Evolutionary conservation across 345 rosid species (phyloP), one percentile per base, ranked within the genome.

Genomic region (Populus tremula): DNA sequence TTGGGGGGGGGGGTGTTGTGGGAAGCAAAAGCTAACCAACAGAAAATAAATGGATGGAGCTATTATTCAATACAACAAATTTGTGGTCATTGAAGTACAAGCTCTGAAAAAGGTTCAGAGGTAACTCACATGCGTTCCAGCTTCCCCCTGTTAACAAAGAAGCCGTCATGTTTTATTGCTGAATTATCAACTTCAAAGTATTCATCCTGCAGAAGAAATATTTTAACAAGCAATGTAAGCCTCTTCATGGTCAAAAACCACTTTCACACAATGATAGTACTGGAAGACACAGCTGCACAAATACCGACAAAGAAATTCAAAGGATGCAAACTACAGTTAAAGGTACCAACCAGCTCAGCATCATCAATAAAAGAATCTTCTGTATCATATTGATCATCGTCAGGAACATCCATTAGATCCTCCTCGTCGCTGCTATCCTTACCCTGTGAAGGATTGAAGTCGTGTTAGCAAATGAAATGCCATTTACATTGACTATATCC

Each of bases 331-430:
- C 63, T 9, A n/a, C 5, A 50, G 38, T 77, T 21, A 23, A 45
- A 70, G 79, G 73, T 43, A 86, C 94, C 73, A 79, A 95, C 99
- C 98, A 95, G 87, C 81, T 95, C 99, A 31, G 84, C 90, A 76
- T 95, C 99, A 74, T 95, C 99, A 69, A 95, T 95, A 82, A 95
- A 95, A 36, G 99, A 95, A 82, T 95, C 99, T 81, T 90, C 98
- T 5, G 99, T 93, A 80, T 95, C 99, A 81, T 95, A 95, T 72
- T 95, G 96, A 72, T 95, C 96, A 75, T 95, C 99, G 76, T 95
- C 96, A 1, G 96, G 98, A 69, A 85, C 81, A 84, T 93, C 93
- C 81, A 89, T 88, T 67, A 92, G 88, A 78, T 91, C 94, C 82
- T 91, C 99, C 67, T 91, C 98, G 70, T 95, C 99, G 72, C 99